Base-by-base conservation (phyloP, 257 asterid genomes). In the Mentha longifolia region DNA sequence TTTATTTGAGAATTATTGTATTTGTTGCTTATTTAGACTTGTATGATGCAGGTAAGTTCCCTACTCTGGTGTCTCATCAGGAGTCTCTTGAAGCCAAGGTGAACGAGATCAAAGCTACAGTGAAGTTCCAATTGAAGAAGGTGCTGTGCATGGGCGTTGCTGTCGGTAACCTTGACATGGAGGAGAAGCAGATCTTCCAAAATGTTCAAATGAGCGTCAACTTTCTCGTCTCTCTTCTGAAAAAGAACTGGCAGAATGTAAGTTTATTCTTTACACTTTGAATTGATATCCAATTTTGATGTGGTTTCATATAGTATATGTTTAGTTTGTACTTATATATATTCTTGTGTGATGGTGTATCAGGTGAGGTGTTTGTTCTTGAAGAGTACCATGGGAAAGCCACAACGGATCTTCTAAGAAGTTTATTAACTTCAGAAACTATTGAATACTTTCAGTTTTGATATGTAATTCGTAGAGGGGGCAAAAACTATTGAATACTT, bases 121-220 rank as follows among this genome's bases (percentile, higher is more conserved):
- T 82, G 3, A 85, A 85, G 78, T 85, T 85, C 68, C 89, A 82
- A 37, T 20, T 85, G 76, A 85, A 81, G 62, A 85, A 81, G 76
- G 89, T 85, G 7, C 86, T 85, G 0, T 85, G 86, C 79, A 85
- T 85, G 86, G 86, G 89, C 13, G 87, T 85, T 22, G 89, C 86
- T 37, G 89, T 84, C 19, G 86, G 86, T 4, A 84, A 84, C 76
- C 81, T 79, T 3, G 71, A 17, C 75, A 84, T 84, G 89, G 89
- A 84, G 43, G 89, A 84, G 81, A 84, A 84, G 70, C 88, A 84
- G 60, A 74, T 84, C 31, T 84, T 84, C 47, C 86, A 84, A 10
- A 84, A 84, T 6, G 80, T 84, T 41, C 86, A 84, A 71, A 84
- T 84, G 88, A 84, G 88, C 3, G 80, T 84, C 33, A 84, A 84